phyloP scores from a whole-genome alignment of 2,329 filamentous ascomycete species.

The Phialophora expanda region DNA sequence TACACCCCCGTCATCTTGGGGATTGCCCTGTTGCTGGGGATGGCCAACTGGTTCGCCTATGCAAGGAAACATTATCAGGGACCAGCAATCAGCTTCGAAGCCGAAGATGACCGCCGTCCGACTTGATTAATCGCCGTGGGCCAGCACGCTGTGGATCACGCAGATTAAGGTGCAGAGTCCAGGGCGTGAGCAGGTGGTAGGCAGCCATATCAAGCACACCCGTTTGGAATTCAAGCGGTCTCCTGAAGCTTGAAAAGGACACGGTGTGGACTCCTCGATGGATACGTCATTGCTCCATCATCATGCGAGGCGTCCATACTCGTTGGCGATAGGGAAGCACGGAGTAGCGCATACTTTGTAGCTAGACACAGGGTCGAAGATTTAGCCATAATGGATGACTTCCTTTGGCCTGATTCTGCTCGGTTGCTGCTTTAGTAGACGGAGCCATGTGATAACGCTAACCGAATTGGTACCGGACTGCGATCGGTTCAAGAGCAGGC shows the following conservation, averaged over 20 bases:
- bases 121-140: neutral
- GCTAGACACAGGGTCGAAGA: neutral
- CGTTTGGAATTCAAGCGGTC: too few relatives aligned
- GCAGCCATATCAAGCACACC: too few relatives aligned
- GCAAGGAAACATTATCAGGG: constrained; percentile 23
- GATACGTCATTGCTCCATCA: too few relatives aligned
- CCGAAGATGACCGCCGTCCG: neutral
- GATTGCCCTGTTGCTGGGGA: constrained; percentile 16
- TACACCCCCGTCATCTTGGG: constrained; percentile 25
- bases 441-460: neutral
- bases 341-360: too few relatives aligned
- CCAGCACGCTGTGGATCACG: neutral
- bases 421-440: neutral
- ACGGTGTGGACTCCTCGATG: too few relatives aligned
- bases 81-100: constrained; percentile 14
- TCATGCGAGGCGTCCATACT: too few relatives aligned
- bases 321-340: too few relatives aligned
- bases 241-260: too few relatives aligned
- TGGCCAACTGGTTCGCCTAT: constrained; percentile 24
- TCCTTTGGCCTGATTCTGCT: neutral
- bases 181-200: neutral
- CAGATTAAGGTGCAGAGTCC: neutral
- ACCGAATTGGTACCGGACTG: neutral
- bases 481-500: neutral
- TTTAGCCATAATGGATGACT: too few relatives aligned